phyloP scores from a whole-genome alignment of 176 grass and related monocot species.

The Oryza longistaminata region DNA sequence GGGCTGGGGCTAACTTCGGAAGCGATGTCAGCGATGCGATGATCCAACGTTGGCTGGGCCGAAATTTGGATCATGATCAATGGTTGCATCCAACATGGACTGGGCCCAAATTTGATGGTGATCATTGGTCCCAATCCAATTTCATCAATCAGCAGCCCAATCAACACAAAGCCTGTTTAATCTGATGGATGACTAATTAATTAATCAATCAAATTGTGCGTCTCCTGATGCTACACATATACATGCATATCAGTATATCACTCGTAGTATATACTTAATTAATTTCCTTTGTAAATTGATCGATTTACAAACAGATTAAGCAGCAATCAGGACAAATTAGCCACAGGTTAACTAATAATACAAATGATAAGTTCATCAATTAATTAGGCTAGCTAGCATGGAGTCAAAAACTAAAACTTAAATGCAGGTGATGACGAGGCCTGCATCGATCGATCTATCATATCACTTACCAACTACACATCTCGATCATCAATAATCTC shows the following conservation, averaged over 20 bases:
- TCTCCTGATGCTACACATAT: neutral
- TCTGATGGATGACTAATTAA: neutral
- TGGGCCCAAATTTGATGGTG: no score
- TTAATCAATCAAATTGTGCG: neutral
- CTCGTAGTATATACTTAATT: neutral
- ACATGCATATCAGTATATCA: no score
- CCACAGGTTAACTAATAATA: neutral
- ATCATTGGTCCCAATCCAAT: no score
- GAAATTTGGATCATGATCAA: no score
- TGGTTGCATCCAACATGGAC: no score
- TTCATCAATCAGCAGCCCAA: no score
- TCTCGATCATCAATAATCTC: neutral
- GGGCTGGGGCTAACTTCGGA: no score
- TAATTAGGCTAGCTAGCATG: neutral
- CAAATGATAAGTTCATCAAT: neutral
- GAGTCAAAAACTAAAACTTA: neutral
- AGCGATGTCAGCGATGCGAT: no score
- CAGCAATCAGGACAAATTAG: neutral
- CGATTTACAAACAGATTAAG: neutral
- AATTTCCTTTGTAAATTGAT: neutral
- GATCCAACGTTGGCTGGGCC: no score
- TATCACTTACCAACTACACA: conserved; percentile 43
- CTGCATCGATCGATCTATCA: neutral
- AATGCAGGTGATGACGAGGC: neutral
- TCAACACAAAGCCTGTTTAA: neutral